Conservation (phyloP, 441 rosid species). For the Lepidium campestre region DNA sequence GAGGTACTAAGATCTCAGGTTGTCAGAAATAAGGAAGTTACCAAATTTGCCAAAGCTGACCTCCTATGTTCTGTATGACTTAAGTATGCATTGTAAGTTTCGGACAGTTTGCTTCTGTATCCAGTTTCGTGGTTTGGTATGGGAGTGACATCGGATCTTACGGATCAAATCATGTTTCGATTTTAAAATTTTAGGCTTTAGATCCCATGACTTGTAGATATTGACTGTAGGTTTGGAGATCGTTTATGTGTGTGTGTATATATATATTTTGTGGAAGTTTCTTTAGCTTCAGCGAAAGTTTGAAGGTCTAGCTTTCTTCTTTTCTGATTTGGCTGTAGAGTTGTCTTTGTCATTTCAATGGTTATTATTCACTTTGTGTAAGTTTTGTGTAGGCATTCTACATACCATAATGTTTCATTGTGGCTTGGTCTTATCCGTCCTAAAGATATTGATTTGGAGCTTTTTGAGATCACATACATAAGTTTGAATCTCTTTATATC, state of each 20-base stretch:
- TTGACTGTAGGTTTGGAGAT: neutral
- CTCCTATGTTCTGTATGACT: no score
- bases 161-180: neutral
- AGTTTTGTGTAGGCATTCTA: conserved; percentile 49
- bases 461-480: conserved; percentile 85
- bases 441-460: conserved; percentile 84
- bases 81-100: conserved; percentile 76
- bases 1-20: conserved; percentile 77
- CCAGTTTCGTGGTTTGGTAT: neutral
- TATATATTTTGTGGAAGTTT: no score
- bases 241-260: neutral
- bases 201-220: neutral
- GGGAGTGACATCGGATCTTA: neutral
- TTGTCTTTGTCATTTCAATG: neutral
- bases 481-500: conserved; percentile 20
- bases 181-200: neutral
- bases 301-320: neutral
- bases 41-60: conserved; percentile 93
- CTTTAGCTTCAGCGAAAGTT: neutral
- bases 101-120: neutral
- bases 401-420: conserved; percentile 88
- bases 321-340: neutral
- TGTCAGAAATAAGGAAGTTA: conserved; percentile 91
- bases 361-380: neutral
- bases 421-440: conserved; percentile 87